These are phyloP conservation scores for Dactylellina leptospora DNA, from an alignment of 2,329 filamentous ascomycete genomes.

Conservation along the genomic window DNA sequence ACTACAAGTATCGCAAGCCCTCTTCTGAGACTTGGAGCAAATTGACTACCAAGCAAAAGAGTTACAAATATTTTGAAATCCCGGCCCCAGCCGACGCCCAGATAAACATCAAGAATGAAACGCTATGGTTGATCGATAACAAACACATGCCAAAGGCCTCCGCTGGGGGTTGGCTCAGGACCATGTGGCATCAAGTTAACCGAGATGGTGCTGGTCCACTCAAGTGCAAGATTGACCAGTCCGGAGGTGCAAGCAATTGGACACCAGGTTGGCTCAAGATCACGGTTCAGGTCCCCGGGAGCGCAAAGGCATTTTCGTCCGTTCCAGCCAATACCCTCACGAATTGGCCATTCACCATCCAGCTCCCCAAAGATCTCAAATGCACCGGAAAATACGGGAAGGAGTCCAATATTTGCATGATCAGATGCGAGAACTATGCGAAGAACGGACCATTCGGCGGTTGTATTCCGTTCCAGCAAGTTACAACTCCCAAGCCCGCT, in stretches of 20 bases:
- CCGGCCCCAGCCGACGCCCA: background rate
- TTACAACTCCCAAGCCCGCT: background rate
- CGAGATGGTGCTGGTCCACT: slow-evolving; percentile 13
- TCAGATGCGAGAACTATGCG: slow-evolving; percentile 28
- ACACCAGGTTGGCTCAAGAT: background rate
- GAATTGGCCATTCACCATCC: background rate
- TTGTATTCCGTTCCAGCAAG: slow-evolving; percentile 10
- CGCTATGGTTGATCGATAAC: too few species aligned
- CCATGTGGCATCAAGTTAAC: slow-evolving; percentile 11
- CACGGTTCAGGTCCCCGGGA: slow-evolving; percentile 6
- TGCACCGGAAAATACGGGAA: slow-evolving; percentile 1
- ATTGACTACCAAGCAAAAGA: slow-evolving; percentile 2
- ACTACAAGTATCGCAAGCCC: background rate
- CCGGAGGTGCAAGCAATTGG: background rate
- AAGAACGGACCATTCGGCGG: slow-evolving; percentile 19
- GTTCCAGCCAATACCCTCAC: background rate
- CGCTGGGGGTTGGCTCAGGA: slow-evolving; percentile 1
- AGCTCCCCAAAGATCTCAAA: background rate
- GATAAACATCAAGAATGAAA: background rate
- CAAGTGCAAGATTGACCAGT: slow-evolving; percentile 1
- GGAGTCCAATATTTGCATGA: slow-evolving; percentile 15
- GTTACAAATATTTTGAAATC: background rate
- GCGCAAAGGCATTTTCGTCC: background rate
- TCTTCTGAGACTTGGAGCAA: background rate
- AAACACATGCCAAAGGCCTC: slow-evolving; percentile 1